phyloP scores from a whole-genome alignment of 2,329 filamentous ascomycete genomes.

The Fusarium sp. region DNA sequence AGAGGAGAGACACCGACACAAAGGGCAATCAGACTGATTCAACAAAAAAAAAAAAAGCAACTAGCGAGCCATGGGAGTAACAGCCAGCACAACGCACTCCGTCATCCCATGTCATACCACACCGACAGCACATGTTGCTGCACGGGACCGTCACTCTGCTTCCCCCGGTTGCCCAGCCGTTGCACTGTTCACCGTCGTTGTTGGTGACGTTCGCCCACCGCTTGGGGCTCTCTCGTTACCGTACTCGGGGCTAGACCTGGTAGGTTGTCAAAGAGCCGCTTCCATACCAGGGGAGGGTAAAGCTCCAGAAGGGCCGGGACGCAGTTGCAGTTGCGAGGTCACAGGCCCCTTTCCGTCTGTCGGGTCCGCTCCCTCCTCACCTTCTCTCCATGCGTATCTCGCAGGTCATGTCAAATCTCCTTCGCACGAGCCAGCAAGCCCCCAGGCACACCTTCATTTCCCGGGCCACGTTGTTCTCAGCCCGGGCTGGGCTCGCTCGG shows the following conservation, averaged over 20 bases:
- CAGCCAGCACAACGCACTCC: constrained; percentile 19
- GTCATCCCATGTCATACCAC: constrained; percentile 45
- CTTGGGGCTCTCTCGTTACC: constrained; percentile 20
- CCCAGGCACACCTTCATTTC: constrained; percentile 24
- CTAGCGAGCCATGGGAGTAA: constrained; percentile 2
- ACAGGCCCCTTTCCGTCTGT: constrained; percentile 28
- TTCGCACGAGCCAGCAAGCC: constrained; percentile 36
- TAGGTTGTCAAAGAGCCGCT: constrained; percentile 8
- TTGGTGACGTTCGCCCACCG: constrained; percentile 39
- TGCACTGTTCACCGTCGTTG: constrained; percentile 31
- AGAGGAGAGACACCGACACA: constrained; percentile 25
- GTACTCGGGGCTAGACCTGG: constrained; percentile 6
- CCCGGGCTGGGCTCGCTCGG: constrained; percentile 8
- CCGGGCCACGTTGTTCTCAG: constrained; percentile 32
- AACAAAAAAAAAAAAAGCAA: constrained; percentile 38
- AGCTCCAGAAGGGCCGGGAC: constrained; percentile 4
- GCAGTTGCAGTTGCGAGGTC: constrained; percentile 4
- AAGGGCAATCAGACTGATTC: constrained; percentile 16
- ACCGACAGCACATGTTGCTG: constrained; percentile 33
- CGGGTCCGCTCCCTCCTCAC: constrained; percentile 1
- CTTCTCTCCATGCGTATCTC: constrained; percentile 15
- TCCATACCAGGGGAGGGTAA: not conserved
- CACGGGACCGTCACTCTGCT: constrained; percentile 34
- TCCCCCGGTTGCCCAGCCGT: constrained; percentile 33
- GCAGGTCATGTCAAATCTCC: constrained; percentile 30